Conservation (phyloP, 179 eudicot genomes). For the Heliamphora pulchella region DNA sequence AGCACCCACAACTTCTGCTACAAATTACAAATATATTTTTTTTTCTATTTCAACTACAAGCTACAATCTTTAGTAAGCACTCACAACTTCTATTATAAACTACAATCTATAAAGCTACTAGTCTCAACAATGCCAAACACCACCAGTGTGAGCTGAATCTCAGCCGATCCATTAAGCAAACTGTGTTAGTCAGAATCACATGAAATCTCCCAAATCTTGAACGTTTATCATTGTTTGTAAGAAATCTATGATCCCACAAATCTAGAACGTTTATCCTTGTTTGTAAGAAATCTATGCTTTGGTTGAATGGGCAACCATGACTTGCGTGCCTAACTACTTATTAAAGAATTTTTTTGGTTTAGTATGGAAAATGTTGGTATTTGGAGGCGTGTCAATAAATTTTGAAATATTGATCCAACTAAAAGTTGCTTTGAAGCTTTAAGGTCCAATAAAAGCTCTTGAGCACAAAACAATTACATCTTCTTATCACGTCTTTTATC, state of each 20-base stretch:
- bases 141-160: not conserved
- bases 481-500: too few species aligned
- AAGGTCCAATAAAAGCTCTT: not conserved
- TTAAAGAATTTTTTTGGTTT: not conserved
- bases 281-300: not conserved
- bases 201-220: not conserved
- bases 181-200: not conserved
- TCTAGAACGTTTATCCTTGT: not conserved
- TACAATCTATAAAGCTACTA: too few species aligned
- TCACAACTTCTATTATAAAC: too few species aligned
- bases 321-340: not conserved
- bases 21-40: too few species aligned
- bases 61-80: too few species aligned
- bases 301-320: not conserved
- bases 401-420: not conserved
- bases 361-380: not conserved
- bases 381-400: not conserved
- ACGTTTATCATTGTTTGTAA: not conserved
- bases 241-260: not conserved
- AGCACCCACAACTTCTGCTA: too few species aligned
- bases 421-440: not conserved
- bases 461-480: too few species aligned
- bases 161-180: not conserved
- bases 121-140: too few species aligned
- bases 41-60: too few species aligned